Conservation (phyloP, 2,329 filamentous ascomycete species). For the Monilinia polystroma region DNA sequence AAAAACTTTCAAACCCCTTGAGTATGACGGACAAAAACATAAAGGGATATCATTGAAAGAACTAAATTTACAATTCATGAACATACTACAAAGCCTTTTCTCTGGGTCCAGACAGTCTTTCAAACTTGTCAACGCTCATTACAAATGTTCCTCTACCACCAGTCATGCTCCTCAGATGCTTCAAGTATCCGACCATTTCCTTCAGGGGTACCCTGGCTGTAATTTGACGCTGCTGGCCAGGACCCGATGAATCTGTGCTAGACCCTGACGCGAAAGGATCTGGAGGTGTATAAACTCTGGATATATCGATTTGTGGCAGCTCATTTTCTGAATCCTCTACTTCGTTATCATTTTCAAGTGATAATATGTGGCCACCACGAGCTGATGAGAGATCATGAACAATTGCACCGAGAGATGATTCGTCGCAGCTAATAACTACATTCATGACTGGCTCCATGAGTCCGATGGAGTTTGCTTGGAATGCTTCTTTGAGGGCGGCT, state of each 20-base stretch:
- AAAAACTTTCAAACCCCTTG: too few species aligned
- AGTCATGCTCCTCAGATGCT: slow-evolving; percentile 83
- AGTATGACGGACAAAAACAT: neutral
- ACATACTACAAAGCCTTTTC: slow-evolving; percentile 40
- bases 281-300: slow-evolving; percentile 79
- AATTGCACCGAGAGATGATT: slow-evolving; percentile 75
- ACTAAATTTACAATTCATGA: neutral
- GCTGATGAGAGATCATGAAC: slow-evolving; percentile 77
- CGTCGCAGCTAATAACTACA: slow-evolving; percentile 81
- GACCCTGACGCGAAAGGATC: slow-evolving; percentile 70
- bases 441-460: slow-evolving; percentile 95
- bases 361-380: slow-evolving; percentile 71
- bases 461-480: slow-evolving; percentile 54
- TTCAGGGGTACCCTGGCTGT: slow-evolving; percentile 87
- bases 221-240: slow-evolving; percentile 59
- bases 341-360: slow-evolving; percentile 52
- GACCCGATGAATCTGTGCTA: slow-evolving; percentile 49
- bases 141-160: slow-evolving; percentile 78
- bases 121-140: slow-evolving; percentile 71
- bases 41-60: neutral
- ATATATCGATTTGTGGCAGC: slow-evolving; percentile 59
- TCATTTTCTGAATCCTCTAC: slow-evolving; percentile 27
- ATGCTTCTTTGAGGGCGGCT: slow-evolving; percentile 63
- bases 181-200: slow-evolving; percentile 95
- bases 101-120: slow-evolving; percentile 61